A percentile compares a stretch with the other conserved stretches of the same genome.
phyloP scores from a whole-genome alignment of 1,139 yeast genomes.

The Pichia kudriavzevii region DNA sequence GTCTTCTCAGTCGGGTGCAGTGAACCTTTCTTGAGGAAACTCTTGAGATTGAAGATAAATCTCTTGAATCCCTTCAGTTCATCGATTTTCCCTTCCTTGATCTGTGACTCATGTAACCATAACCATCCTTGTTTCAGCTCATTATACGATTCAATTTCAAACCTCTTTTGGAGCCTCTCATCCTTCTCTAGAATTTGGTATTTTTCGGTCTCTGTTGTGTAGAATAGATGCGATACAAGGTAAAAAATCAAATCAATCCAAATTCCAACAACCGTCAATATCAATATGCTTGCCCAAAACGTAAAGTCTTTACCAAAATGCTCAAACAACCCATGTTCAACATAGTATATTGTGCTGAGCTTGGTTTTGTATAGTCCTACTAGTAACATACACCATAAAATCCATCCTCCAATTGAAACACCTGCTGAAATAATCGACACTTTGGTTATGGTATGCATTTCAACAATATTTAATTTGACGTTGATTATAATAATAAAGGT shows the following conservation, averaged over 20 bases:
- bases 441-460: slow-evolving; percentile 76
- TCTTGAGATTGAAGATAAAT: slow-evolving; percentile 24
- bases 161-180: slow-evolving; percentile 52
- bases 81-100: slow-evolving; percentile 25
- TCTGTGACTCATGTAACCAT: slow-evolving; percentile 38
- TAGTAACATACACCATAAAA: slow-evolving; percentile 75
- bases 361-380: slow-evolving; percentile 58
- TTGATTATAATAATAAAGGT: slow-evolving; percentile 67
- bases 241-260: slow-evolving; percentile 60
- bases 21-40: slow-evolving; percentile 30
- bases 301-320: slow-evolving; percentile 72
- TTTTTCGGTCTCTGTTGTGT: slow-evolving; percentile 70
- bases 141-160: slow-evolving; percentile 65
- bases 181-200: slow-evolving; percentile 75
- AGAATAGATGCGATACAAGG: slow-evolving; percentile 45
- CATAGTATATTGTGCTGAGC: slow-evolving; percentile 63
- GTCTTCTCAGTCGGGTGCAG: slow-evolving; percentile 25
- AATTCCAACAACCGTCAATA: slow-evolving; percentile 49
- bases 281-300: slow-evolving; percentile 78
- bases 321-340: slow-evolving; percentile 54
- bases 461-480: slow-evolving; percentile 71
- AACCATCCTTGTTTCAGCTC: slow-evolving; percentile 83
- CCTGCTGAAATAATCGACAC: slow-evolving; percentile 60
- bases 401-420: slow-evolving; percentile 82
- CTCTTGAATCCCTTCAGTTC: slow-evolving; percentile 31